A percentile compares a stretch with the other conserved stretches of the same genome.
Conservation (phyloP, 768 basidiomycete genomes). For the Lyophyllum decastes region DNA sequence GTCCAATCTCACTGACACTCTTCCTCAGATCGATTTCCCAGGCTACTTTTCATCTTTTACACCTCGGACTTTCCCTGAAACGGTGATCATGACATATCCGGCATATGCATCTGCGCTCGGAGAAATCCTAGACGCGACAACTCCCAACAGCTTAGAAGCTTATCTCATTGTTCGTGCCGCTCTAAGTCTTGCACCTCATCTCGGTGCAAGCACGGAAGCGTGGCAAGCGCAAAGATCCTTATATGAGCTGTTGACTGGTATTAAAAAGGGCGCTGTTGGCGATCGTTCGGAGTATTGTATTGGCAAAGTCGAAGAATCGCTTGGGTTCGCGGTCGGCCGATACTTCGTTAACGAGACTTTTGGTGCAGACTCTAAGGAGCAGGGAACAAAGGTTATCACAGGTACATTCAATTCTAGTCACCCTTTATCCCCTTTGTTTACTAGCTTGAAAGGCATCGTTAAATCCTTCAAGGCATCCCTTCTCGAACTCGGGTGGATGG, state of each 20-base stretch:
- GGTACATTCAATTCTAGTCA: constrained; percentile 39
- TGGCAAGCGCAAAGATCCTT: constrained; percentile 77
- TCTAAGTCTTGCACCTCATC: constrained; percentile 62
- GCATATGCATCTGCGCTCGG: constrained; percentile 71
- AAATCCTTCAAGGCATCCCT: constrained; percentile 81
- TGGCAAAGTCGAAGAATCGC: constrained; percentile 61
- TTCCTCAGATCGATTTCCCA: constrained; percentile 80
- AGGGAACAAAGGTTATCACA: constrained; percentile 81
- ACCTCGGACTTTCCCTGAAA: constrained; percentile 71
- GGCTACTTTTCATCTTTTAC: constrained; percentile 88
- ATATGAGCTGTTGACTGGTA: constrained; percentile 73
- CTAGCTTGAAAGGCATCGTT: constrained; percentile 62
- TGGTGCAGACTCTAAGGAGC: constrained; percentile 72
- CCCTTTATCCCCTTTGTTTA: background rate
- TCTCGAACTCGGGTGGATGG: constrained; percentile 86
- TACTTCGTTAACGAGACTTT: constrained; percentile 89
- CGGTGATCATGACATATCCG: constrained; percentile 83
- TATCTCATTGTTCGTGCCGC: constrained; percentile 86
- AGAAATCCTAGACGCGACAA: constrained; percentile 65
- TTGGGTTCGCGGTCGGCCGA: constrained; percentile 90
- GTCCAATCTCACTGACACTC: constrained; percentile 62
- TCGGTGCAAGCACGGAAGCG: constrained; percentile 75
- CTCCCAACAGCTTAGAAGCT: constrained; percentile 74
- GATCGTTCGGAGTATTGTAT: constrained; percentile 88
- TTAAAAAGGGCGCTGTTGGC: constrained; percentile 83